Evolutionary conservation across 2,329 filamentous ascomycete species (phyloP).

Genomic region (Sporothrix sp.): DNA sequence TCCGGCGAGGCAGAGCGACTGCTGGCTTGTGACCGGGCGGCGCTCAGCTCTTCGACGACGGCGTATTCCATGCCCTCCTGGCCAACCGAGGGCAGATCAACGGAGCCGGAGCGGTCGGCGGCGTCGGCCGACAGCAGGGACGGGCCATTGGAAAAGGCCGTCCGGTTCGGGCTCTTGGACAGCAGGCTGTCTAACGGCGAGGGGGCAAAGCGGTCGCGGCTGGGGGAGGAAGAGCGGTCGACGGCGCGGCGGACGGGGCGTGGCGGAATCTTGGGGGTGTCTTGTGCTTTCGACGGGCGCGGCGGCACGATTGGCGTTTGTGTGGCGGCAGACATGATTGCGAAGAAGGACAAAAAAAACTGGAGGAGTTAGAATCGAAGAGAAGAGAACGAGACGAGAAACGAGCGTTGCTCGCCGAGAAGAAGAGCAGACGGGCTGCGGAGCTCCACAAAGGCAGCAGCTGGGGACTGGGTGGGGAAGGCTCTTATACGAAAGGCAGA

Average conservation of each 20-base stretch:
- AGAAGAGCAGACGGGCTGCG: no score
- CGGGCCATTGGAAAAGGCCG: constrained; percentile 24
- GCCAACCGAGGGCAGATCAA: constrained; percentile 74
- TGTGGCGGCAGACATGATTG: constrained; percentile 39
- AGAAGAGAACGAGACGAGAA: neutral
- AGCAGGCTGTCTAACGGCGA: constrained; percentile 66
- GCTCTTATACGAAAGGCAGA: neutral
- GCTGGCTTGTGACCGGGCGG: constrained; percentile 30
- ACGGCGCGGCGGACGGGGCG: constrained; percentile 60
- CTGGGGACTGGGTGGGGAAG: no score
- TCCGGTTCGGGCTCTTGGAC: constrained; percentile 34
- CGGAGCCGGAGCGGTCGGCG: constrained; percentile 59
- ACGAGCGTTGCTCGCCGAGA: no score
- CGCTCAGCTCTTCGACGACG: constrained; percentile 34
- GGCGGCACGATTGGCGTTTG: constrained; percentile 47
- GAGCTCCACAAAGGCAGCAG: no score
- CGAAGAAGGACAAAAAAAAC: neutral
- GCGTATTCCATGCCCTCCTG: constrained; percentile 86
- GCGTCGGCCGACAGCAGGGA: constrained; percentile 25
- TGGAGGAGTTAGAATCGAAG: neutral
- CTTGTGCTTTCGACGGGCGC: constrained; percentile 43
- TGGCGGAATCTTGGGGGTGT: constrained; percentile 64
- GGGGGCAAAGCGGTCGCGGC: constrained; percentile 67
- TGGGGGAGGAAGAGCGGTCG: constrained; percentile 68
- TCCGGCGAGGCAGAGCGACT: constrained; percentile 43